phyloP scores from a whole-genome alignment of 495 filamentous ascomycete species.

The Darksidea phi region DNA sequence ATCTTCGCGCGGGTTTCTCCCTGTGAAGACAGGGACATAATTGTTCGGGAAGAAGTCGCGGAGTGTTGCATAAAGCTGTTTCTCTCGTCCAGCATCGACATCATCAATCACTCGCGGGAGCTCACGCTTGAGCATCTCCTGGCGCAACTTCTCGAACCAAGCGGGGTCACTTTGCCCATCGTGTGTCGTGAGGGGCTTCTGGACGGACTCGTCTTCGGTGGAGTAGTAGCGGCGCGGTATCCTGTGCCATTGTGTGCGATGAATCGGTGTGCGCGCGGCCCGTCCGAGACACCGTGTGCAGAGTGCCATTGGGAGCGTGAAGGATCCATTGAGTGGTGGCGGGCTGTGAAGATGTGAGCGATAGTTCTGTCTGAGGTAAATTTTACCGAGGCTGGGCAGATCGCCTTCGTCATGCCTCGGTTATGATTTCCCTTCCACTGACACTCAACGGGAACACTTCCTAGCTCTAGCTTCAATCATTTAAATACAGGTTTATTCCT shows the following conservation, averaged over 20 bases:
- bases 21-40: no score
- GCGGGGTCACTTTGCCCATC: neutral
- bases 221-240: neutral
- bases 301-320: neutral
- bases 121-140: constrained; percentile 12
- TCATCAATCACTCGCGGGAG: neutral
- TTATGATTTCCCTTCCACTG: no score
- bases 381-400: no score
- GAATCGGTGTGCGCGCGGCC: neutral
- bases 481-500: no score
- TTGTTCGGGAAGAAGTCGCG: neutral
- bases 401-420: no score
- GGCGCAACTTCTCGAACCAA: constrained; percentile 10
- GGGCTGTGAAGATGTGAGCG: no score
- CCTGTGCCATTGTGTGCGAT: constrained; percentile 11
- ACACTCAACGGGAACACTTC: no score
- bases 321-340: neutral
- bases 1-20: neutral
- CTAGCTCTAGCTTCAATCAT: no score
- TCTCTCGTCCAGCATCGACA: neutral
- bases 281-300: constrained; percentile 1
- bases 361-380: no score
- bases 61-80: neutral
- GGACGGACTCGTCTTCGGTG: neutral
- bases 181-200: neutral